Conservation (phyloP, 495 filamentous ascomycete species). For the Poronia punctata region DNA sequence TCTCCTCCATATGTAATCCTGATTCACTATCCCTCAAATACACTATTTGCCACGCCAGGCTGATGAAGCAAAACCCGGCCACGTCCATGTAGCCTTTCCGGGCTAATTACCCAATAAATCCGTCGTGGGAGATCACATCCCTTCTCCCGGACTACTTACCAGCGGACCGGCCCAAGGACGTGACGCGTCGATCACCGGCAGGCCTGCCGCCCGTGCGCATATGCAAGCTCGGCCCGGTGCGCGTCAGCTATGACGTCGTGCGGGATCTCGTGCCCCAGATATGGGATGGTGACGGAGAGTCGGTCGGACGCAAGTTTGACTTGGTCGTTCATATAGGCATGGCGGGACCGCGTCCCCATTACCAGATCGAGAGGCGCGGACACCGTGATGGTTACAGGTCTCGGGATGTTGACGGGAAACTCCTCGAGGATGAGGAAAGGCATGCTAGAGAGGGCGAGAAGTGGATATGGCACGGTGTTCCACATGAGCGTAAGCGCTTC, state of each 20-base stretch:
- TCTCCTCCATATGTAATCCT: constrained; percentile 1
- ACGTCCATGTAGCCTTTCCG: constrained; percentile 56
- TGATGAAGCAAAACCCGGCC: too few relatives aligned
- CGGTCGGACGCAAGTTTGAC: constrained; percentile 45
- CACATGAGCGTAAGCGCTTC: constrained; percentile 25
- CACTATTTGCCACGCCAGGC: too few relatives aligned
- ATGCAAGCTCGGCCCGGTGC: constrained; percentile 57
- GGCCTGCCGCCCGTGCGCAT: constrained; percentile 52
- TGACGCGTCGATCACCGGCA: constrained; percentile 16
- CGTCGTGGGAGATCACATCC: constrained; percentile 60
- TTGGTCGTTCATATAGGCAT: constrained; percentile 75
- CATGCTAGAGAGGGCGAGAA: constrained; percentile 27
- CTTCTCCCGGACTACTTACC: constrained; percentile 47
- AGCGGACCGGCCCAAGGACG: constrained; percentile 31
- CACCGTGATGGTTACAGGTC: constrained; percentile 70
- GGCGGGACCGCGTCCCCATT: constrained; percentile 60
- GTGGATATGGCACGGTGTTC: constrained; percentile 42
- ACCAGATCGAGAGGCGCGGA: constrained; percentile 61
- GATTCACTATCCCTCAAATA: constrained; percentile 3
- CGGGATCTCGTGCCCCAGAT: constrained; percentile 54
- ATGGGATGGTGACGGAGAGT: constrained; percentile 32
- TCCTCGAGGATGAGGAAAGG: constrained; percentile 45
- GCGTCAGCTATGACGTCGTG: constrained; percentile 62
- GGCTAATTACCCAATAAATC: constrained; percentile 56
- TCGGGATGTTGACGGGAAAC: constrained; percentile 58